Percentiles rank a stretch among this genome's conserved stretches.
Conservation (phyloP, 108 stramenopile genomes). For the Conticribra guillardii region DNA sequence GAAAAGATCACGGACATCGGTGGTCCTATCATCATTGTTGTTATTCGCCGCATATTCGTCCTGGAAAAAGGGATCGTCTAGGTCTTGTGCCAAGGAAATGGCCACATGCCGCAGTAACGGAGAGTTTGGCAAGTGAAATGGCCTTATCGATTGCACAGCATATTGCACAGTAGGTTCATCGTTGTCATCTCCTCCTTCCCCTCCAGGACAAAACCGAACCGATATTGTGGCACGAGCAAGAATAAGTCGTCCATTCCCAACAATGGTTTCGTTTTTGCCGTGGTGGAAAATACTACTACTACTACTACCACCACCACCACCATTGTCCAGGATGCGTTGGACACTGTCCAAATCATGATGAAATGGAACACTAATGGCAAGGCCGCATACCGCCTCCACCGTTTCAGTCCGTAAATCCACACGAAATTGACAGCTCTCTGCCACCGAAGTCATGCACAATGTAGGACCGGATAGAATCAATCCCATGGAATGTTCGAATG, state of each 20-base stretch:
- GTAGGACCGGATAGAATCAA: conserved; percentile 40
- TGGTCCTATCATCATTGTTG: conserved; percentile 1
- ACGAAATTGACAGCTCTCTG: conserved; percentile 34
- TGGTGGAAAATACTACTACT: too few species aligned
- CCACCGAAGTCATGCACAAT: conserved; percentile 42
- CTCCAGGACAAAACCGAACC: conserved; percentile 43
- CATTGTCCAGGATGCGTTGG: too few species aligned
- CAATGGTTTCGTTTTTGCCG: not conserved
- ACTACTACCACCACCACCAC: too few species aligned
- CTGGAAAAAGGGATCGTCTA: conserved; percentile 37
- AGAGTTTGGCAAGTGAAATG: conserved; percentile 17
- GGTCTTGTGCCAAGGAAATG: conserved; percentile 40
- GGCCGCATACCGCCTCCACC: conserved; percentile 37
- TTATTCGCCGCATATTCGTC: conserved; percentile 6
- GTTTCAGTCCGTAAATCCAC: conserved; percentile 30
- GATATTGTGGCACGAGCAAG: conserved; percentile 33
- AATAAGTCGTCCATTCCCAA: conserved; percentile 28
- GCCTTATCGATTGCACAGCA: conserved; percentile 29
- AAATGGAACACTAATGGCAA: conserved; percentile 41
- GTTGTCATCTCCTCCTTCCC: conserved; percentile 18
- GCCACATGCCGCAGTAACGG: conserved; percentile 19
- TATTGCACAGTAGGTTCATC: conserved; percentile 47
- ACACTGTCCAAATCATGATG: conserved; percentile 9
- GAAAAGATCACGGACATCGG: conserved; percentile 50
- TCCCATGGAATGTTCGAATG: not conserved